Conservation (phyloP, 2,329 filamentous ascomycete genomes). For the Penicillium sp. region DNA sequence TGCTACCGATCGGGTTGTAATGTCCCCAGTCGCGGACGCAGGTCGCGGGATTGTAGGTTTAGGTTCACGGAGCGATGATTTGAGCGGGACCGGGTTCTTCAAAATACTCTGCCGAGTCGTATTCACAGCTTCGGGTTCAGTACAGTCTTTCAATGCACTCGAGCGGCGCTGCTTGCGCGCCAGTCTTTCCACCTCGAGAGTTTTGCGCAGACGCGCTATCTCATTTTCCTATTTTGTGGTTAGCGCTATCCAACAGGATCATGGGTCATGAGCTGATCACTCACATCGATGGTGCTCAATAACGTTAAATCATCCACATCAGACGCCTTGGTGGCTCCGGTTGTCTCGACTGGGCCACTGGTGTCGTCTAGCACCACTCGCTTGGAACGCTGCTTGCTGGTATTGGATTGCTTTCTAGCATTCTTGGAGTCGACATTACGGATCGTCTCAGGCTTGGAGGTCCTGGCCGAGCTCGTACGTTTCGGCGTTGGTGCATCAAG, state of each 20-base stretch:
- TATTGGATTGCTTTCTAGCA: constrained; percentile 32
- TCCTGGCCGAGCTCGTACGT: constrained; percentile 19
- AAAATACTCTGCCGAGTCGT: constrained; percentile 35
- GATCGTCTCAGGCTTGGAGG: constrained; percentile 15
- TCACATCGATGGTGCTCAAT: constrained; percentile 50
- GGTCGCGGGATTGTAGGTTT: constrained; percentile 34
- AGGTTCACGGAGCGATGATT: constrained; percentile 51
- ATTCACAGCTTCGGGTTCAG: constrained; percentile 38
- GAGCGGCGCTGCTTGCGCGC: constrained; percentile 40
- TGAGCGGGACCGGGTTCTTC: constrained; percentile 42
- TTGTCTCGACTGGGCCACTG: constrained; percentile 29
- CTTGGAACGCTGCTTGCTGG: constrained; percentile 38
- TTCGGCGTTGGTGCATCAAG: constrained; percentile 28
- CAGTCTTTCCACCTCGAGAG: constrained; percentile 51
- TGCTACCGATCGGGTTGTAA: constrained; percentile 29
- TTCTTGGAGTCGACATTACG: constrained; percentile 19
- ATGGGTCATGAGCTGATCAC: constrained; percentile 7
- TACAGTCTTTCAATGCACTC: constrained; percentile 26
- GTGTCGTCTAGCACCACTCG: constrained; percentile 34
- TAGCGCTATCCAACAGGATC: neutral
- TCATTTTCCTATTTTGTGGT: constrained; percentile 35
- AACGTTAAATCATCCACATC: constrained; percentile 45
- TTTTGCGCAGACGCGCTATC: constrained; percentile 50
- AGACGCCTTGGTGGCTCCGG: constrained; percentile 26
- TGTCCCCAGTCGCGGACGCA: constrained; percentile 32